Conservation (phyloP, 352 stramenopile genomes). For the Thalassiosira allenii region DNA sequence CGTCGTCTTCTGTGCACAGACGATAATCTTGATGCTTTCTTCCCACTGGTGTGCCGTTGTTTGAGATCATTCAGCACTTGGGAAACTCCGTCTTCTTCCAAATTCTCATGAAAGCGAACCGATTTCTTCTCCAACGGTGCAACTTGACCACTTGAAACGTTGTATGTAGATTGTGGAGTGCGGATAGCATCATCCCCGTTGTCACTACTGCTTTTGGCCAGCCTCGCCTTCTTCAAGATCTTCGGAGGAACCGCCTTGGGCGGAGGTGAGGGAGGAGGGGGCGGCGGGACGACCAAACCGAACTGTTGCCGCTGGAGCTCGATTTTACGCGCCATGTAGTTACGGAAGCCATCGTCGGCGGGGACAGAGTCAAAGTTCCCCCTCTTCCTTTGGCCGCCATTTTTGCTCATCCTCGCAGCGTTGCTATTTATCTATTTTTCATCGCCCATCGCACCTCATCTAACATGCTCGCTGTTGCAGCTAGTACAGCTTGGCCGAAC, state of each 20-base stretch:
- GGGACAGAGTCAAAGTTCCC: slow-evolving; percentile 53
- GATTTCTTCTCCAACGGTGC: slow-evolving; percentile 33
- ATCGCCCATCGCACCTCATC: too few species aligned
- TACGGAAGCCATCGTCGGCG: slow-evolving; percentile 79
- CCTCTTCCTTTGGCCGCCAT: slow-evolving; percentile 1
- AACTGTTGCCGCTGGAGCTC: slow-evolving; percentile 81
- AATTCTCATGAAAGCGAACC: slow-evolving; percentile 56
- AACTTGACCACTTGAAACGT: slow-evolving; percentile 7
- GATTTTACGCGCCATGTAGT: slow-evolving; percentile 86
- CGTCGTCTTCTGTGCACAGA: slow-evolving; percentile 1
- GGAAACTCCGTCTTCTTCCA: slow-evolving; percentile 39
- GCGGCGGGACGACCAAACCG: slow-evolving; percentile 73
- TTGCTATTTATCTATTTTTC: too few species aligned
- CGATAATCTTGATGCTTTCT: slow-evolving; percentile 6
- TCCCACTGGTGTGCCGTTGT: slow-evolving; percentile 35
- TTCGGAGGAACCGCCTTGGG: slow-evolving; percentile 4
- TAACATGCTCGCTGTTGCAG: too few species aligned
- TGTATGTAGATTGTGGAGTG: slow-evolving; percentile 24
- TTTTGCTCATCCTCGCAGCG: not conserved
- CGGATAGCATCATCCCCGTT: slow-evolving; percentile 11
- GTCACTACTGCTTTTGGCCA: not conserved
- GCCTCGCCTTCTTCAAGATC: slow-evolving; percentile 27
- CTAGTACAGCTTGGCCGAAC: too few species aligned
- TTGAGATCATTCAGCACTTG: slow-evolving; percentile 59
- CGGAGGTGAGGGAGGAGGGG: slow-evolving; percentile 41